Percentiles rank a stretch among this genome's conserved stretches.
Conservation (phyloP, 257 asterid genomes). For the Plantago elongata region DNA sequence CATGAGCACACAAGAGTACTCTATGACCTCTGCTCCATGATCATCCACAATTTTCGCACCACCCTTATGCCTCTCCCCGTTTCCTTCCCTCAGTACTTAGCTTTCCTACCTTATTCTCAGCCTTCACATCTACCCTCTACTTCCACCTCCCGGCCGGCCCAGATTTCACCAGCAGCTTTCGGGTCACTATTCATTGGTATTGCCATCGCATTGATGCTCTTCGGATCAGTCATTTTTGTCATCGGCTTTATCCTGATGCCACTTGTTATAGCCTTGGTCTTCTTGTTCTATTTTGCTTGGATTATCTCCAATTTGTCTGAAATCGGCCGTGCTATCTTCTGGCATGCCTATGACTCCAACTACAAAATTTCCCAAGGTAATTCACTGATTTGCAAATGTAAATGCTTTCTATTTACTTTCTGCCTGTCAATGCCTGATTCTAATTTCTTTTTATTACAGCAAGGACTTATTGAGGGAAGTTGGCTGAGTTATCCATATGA, state of each 20-base stretch:
- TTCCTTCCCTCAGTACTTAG: neutral
- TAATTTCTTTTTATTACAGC: conserved; percentile 22
- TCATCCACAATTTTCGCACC: too few species aligned
- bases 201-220: conserved; percentile 47
- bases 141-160: neutral
- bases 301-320: conserved; percentile 35
- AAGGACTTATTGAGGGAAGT: conserved; percentile 26
- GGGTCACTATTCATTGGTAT: conserved; percentile 52
- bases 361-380: conserved; percentile 23
- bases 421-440: neutral
- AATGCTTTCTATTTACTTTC: neutral
- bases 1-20: too few species aligned
- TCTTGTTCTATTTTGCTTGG: conserved; percentile 39
- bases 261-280: conserved; percentile 31
- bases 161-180: conserved; percentile 28
- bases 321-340: conserved; percentile 35
- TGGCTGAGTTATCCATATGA: conserved; percentile 11
- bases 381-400: neutral
- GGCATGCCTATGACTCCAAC: conserved; percentile 26
- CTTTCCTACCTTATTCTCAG: neutral
- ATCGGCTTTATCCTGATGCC: conserved; percentile 57
- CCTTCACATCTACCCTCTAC: neutral
- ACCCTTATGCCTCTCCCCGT: neutral
- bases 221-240: conserved; percentile 45
- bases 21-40: too few species aligned